These are phyloP conservation scores for Fragaria ananassa DNA, from an alignment of 306 rosid genomes.

Conservation along the genomic window DNA sequence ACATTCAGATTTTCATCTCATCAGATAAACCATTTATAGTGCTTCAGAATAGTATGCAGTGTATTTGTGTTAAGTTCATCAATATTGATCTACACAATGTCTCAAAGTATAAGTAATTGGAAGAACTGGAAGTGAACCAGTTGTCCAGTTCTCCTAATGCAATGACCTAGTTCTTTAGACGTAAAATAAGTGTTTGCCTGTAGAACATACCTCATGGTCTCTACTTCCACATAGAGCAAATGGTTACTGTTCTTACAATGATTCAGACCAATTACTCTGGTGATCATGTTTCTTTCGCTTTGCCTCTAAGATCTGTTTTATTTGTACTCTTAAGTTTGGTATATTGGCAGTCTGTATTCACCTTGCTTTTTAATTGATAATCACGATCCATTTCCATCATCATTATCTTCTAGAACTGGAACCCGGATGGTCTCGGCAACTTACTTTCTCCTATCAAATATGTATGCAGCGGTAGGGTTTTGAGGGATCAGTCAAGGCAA, in stretches of 20 bases:
- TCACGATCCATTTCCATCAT: not conserved
- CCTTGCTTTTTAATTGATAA: not conserved
- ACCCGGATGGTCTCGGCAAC: slow-evolving; percentile 74
- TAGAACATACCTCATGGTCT: not conserved
- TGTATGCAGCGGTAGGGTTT: slow-evolving; percentile 67
- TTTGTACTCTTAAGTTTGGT: not conserved
- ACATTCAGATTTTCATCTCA: not conserved
- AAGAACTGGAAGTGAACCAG: not conserved
- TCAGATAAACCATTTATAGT: not conserved
- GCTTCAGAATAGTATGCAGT: not conserved
- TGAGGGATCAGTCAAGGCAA: slow-evolving; percentile 61
- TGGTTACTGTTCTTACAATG: not conserved
- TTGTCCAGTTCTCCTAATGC: not conserved
- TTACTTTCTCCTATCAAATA: slow-evolving; percentile 67
- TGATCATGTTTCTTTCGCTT: not conserved
- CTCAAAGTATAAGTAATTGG: not conserved
- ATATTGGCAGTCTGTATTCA: not conserved
- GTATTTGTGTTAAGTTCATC: not conserved
- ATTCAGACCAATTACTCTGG: not conserved
- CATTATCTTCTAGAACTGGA: slow-evolving; percentile 70
- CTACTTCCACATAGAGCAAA: not conserved
- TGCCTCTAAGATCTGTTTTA: not conserved
- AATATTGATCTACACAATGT: not conserved
- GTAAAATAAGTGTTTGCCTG: not conserved
- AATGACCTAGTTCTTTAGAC: not conserved